phyloP scores from a whole-genome alignment of 2,329 filamentous ascomycete genomes.

The Aureobasidium sp. region DNA sequence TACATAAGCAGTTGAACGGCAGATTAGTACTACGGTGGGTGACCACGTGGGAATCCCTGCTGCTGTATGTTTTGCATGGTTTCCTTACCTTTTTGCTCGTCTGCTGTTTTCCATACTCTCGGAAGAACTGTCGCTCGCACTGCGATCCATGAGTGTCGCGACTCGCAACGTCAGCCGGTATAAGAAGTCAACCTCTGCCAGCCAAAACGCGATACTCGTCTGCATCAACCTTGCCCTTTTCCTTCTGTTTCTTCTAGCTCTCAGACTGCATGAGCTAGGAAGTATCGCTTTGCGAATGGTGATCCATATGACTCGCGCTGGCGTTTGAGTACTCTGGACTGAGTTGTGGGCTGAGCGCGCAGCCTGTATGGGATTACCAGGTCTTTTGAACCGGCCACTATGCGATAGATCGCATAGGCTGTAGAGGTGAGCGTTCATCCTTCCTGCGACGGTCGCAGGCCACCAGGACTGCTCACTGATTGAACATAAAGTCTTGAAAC shows the following conservation, averaged over 20 bases:
- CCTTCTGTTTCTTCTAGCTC: too few species aligned
- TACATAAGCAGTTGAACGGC: constrained; percentile 4
- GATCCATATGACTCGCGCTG: neutral
- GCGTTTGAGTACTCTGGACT: neutral
- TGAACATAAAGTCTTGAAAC: neutral
- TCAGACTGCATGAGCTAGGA: too few species aligned
- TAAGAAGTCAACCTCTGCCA: neutral
- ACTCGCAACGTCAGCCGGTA: neutral
- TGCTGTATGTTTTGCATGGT: neutral
- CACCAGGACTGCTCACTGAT: neutral
- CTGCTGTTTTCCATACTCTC: too few species aligned
- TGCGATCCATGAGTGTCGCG: neutral
- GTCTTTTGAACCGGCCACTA: neutral
- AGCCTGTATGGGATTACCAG: neutral
- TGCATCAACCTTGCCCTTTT: neutral
- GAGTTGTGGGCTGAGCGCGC: neutral
- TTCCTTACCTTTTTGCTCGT: neutral
- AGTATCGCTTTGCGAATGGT: neutral
- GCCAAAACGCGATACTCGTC: neutral
- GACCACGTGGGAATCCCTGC: neutral
- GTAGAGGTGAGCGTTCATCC: neutral
- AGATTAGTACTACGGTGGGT: neutral
- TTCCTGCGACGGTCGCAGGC: neutral
- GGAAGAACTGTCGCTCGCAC: neutral
- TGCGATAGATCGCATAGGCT: neutral